Evolutionary conservation across 73 alveolate species (phyloP), one percentile per base, ranked within the genome.

Genomic region (Urostyla sp.): DNA sequence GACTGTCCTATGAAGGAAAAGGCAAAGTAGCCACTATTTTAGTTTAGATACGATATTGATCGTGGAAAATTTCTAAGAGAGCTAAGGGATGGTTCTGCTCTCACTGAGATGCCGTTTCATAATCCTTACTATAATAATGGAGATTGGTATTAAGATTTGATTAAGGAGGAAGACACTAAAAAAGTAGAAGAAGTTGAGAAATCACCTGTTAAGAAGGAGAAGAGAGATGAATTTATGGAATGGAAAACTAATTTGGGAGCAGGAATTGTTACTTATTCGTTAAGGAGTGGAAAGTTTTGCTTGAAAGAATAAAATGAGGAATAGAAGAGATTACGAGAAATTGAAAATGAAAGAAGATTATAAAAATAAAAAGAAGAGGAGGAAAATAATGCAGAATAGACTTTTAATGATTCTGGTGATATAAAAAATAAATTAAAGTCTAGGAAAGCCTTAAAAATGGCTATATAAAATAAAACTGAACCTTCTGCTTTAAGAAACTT

Each of bases 251-350:
- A 20, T 7, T 77, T 80, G 89, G 80, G 82, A 1, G 43, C 20
- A 27, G 74, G 74, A 1, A 61, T 77, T 43, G 28, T 45, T 3
- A 61, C 57, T 20, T 77, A 48, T 49, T 27, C 59, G 38, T 34
- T 77, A n/a, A 45, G 40, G 4, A 49, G 46, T 30, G 89, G 89
- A 13, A 69, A 20, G 46, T 77, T 77, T 37, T 34, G 45, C 26
- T 58, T 56, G n/a, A 53, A 38, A 20, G 89, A 75, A 13, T 55
- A 36, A 20, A 74, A 77, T 27, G 89, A 77, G 30, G 72, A 54
- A 3, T 0, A 1, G 1, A 58, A 77, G 32, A 16, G 8, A 26
- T 24, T 38, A 35, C 26, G 49, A 26, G 56, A 38, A 18, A 44
- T 45, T 10, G 80, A 60, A 23, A 81, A 59, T 24, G 89, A 23